Percentiles rank a stretch among this genome's conserved stretches.
phyloP scores from a whole-genome alignment of 2,329 filamentous ascomycete species.

The Trichoderma citrinoviride region DNA sequence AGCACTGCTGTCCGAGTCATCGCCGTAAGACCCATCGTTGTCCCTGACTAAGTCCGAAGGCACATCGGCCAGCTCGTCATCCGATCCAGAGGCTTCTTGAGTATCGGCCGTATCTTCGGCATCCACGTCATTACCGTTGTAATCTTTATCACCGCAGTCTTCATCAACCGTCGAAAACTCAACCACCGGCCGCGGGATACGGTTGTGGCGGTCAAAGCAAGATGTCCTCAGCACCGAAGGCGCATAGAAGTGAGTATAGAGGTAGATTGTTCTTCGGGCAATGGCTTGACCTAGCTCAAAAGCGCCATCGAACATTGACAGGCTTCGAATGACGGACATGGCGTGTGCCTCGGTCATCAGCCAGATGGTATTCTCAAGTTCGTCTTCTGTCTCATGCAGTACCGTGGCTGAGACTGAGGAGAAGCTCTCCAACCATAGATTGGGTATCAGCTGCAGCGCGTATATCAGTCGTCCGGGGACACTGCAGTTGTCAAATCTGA shows the following conservation, averaged over 20 bases:
- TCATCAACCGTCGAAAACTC: no score
- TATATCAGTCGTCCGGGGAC: neutral
- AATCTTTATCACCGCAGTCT: no score
- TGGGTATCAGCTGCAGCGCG: neutral
- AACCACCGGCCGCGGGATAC: no score
- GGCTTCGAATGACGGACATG: no score
- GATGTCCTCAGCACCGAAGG: no score
- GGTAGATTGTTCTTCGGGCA: no score
- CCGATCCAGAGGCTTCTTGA: neutral
- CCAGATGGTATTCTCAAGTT: neutral
- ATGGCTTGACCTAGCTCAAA: no score
- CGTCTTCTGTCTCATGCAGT: neutral
- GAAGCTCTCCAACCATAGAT: neutral
- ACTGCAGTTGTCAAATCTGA: neutral
- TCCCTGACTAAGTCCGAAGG: neutral
- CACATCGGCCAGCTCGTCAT: neutral
- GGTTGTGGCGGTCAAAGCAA: no score
- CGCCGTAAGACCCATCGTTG: neutral
- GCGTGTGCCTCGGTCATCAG: neutral
- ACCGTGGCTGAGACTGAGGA: neutral
- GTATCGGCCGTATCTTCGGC: neutral
- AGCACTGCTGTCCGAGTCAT: neutral
- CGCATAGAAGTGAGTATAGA: no score
- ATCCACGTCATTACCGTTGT: neutral
- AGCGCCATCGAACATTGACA: no score